Conservation (phyloP, 2,329 filamentous ascomycete genomes). For the Pseudogymnoascus sp. region DNA sequence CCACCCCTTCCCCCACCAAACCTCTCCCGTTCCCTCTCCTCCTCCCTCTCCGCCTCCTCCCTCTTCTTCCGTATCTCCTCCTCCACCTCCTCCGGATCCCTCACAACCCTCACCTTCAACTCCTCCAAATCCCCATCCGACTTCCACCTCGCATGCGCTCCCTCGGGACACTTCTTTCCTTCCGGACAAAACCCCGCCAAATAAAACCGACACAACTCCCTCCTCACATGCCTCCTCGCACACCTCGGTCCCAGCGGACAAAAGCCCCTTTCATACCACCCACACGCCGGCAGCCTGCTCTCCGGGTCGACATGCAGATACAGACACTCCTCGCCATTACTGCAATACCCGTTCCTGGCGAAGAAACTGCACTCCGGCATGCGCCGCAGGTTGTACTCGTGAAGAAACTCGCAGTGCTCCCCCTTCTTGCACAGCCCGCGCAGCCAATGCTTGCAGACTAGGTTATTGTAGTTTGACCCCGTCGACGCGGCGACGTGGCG, state of each 20-base stretch:
- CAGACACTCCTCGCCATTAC: slow-evolving; percentile 91
- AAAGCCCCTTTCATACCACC: slow-evolving; percentile 91
- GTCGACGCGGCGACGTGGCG: slow-evolving; percentile 50
- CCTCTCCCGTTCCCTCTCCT: slow-evolving; percentile 34
- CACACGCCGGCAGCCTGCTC: slow-evolving; percentile 69
- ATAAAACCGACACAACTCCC: slow-evolving; percentile 74
- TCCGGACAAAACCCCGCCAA: slow-evolving; percentile 92
- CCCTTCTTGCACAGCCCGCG: slow-evolving; percentile 97
- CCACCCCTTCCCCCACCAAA: slow-evolving; percentile 29
- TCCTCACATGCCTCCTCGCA: slow-evolving; percentile 79
- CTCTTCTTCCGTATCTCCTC: slow-evolving; percentile 51
- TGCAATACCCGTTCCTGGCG: slow-evolving; percentile 86
- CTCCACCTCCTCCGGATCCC: slow-evolving; percentile 44
- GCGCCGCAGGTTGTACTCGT: slow-evolving; percentile 96
- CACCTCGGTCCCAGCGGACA: slow-evolving; percentile 84
- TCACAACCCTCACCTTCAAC: slow-evolving; percentile 61
- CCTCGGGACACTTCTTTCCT: slow-evolving; percentile 65
- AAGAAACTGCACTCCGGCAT: slow-evolving; percentile 99
- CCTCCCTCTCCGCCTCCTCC: slow-evolving; percentile 44
- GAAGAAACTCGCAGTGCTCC: slow-evolving; percentile 91
- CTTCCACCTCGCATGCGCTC: slow-evolving; percentile 73
- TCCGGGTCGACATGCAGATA: slow-evolving; percentile 85
- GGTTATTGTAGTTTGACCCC: slow-evolving; percentile 57
- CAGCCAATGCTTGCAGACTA: slow-evolving; percentile 98
- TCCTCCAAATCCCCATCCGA: slow-evolving; percentile 64